phyloP scores from a whole-genome alignment of 257 asterid species.

The Euphrasia confusa region DNA sequence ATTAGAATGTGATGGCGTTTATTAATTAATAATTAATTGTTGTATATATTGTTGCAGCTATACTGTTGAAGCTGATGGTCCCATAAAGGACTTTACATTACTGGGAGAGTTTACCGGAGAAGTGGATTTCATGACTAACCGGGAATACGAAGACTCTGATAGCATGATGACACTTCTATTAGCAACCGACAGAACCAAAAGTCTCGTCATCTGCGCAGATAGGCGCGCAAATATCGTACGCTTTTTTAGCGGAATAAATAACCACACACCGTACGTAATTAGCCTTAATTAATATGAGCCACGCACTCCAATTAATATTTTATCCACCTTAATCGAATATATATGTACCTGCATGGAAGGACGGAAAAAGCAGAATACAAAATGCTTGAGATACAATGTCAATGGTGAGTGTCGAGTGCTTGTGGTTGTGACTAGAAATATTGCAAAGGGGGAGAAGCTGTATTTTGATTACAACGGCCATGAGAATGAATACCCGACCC shows the following conservation, averaged over 20 bases:
- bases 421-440: conserved; percentile 68
- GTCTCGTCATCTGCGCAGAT: conserved; percentile 82
- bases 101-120: conserved; percentile 77
- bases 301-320: conserved; percentile 4
- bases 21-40: no score
- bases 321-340: conserved; percentile 3
- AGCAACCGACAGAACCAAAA: conserved; percentile 47
- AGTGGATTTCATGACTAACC: conserved; percentile 65
- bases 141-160: conserved; percentile 79
- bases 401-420: conserved; percentile 62
- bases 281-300: conserved; percentile 29
- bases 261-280: conserved; percentile 46
- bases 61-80: conserved; percentile 81
- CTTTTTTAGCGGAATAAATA: conserved; percentile 79
- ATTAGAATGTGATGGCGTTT: conserved; percentile 16
- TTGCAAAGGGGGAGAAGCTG: conserved; percentile 75
- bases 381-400: conserved; percentile 67
- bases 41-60: conserved; percentile 62
- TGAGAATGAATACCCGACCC: conserved; percentile 86
- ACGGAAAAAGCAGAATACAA: conserved; percentile 72
- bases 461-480: conserved; percentile 82
- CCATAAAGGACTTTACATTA: conserved; percentile 77
- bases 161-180: conserved; percentile 88
- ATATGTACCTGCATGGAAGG: conserved; percentile 57
- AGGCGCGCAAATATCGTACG: conserved; percentile 79